Percentiles rank a stretch among this genome's conserved stretches.
Conservation (phyloP, 1,139 yeast genomes). For the Nakaseomyces delphensis region DNA sequence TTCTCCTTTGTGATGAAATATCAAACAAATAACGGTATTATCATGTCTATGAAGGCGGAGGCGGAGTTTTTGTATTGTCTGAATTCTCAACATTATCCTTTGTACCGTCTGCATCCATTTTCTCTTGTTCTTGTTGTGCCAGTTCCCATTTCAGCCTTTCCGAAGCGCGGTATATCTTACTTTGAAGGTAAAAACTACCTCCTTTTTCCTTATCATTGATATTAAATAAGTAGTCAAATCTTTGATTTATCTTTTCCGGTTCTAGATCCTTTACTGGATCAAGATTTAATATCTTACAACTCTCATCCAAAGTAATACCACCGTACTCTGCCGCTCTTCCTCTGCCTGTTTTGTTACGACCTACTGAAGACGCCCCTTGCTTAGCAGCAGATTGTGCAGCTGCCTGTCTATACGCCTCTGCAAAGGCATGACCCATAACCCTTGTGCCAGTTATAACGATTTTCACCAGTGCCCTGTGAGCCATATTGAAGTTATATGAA, state of each 20-base stretch:
- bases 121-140: conserved; percentile 31
- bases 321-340: conserved; percentile 36
- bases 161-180: conserved; percentile 82
- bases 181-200: conserved; percentile 84
- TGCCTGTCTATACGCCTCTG: conserved; percentile 96
- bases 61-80: background rate
- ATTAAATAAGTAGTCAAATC: conserved; percentile 75
- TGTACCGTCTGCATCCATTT: conserved; percentile 1
- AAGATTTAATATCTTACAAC: conserved; percentile 80
- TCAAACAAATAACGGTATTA: background rate
- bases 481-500: conserved; percentile 37
- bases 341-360: conserved; percentile 45
- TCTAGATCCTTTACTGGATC: conserved; percentile 46
- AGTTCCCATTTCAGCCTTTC: conserved; percentile 53
- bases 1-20: background rate
- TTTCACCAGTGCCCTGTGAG: conserved; percentile 83
- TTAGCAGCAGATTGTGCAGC: conserved; percentile 78
- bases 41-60: conserved; percentile 2
- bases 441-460: conserved; percentile 91
- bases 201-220: conserved; percentile 90
- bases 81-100: background rate
- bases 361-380: conserved; percentile 49
- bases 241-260: conserved; percentile 57
- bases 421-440: conserved; percentile 90
- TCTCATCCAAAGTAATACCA: conserved; percentile 81